Conservation (phyloP, 225 moss, liverwort and hornwort genomes). For the Asterella californica region DNA sequence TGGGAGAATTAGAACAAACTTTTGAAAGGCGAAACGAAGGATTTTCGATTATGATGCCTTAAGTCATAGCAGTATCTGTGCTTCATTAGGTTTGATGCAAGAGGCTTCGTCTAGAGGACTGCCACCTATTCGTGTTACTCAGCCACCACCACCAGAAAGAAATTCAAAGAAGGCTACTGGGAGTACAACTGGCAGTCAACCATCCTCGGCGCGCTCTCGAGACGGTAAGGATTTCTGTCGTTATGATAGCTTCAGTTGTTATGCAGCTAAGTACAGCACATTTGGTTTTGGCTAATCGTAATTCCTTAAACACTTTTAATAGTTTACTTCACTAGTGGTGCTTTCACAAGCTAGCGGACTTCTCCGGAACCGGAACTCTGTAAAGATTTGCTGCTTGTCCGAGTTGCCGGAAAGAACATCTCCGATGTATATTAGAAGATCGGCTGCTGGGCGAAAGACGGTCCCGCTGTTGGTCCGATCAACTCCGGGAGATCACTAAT, state of each 20-base stretch:
- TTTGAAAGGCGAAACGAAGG: not conserved
- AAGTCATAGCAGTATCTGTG: not conserved
- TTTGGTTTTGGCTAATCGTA: not conserved
- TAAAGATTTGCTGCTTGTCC: too few relatives aligned
- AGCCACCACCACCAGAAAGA: conserved; percentile 9
- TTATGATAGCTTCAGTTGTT: not conserved
- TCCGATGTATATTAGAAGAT: too few relatives aligned
- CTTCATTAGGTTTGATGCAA: conserved; percentile 21
- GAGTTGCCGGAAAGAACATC: too few relatives aligned
- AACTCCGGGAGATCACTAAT: too few relatives aligned
- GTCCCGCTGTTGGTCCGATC: too few relatives aligned
- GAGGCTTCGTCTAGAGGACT: conserved; percentile 16
- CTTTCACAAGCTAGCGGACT: not conserved
- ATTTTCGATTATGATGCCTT: not conserved
- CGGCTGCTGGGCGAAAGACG: too few relatives aligned
- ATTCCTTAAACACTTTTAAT: not conserved
- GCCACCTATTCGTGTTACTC: conserved; percentile 19
- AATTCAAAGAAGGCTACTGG: conserved; percentile 1
- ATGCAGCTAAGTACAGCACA: not conserved
- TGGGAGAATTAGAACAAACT: not conserved
- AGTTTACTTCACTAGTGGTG: not conserved
- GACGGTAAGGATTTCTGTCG: conserved; percentile 25
- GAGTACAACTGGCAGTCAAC: conserved; percentile 14
- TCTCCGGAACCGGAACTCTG: not conserved
- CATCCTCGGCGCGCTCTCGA: conserved; percentile 13